phyloP scores from a whole-genome alignment of 202 grass and related monocot species.

The Setaria italica region DNA sequence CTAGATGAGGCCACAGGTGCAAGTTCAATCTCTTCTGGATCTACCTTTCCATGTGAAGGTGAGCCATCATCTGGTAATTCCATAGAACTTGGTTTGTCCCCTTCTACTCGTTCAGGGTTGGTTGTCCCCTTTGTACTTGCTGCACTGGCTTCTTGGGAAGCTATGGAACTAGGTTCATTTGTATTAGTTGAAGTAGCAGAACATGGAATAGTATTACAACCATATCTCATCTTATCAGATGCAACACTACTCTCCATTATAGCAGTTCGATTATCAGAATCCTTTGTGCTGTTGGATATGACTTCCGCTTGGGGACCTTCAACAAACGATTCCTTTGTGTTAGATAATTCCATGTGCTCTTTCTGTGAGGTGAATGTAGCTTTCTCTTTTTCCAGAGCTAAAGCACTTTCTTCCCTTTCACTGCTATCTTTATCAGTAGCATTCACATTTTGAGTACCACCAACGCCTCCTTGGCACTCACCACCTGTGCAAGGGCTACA shows the following conservation, averaged over 20 bases:
- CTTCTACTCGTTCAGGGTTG: constrained; percentile 2
- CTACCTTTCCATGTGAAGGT: constrained; percentile 31
- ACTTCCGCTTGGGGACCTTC: constrained; percentile 13
- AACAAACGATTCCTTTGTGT: constrained; percentile 25
- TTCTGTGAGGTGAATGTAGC: constrained; percentile 13
- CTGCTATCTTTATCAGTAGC: constrained; percentile 31
- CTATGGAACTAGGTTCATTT: constrained; percentile 49
- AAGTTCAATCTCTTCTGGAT: constrained; percentile 24
- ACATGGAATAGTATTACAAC: constrained; percentile 13
- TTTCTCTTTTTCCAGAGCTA: constrained; percentile 44
- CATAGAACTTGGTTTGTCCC: constrained; percentile 28
- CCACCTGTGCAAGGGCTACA: constrained; percentile 39
- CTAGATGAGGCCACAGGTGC: constrained; percentile 22
- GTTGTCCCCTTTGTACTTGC: constrained; percentile 40
- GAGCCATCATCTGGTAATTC: constrained; percentile 20
- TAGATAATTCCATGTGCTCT: constrained; percentile 27
- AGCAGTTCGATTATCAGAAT: constrained; percentile 38
- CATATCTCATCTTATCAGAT: constrained; percentile 41
- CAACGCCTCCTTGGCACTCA: constrained; percentile 36
- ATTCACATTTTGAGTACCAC: constrained; percentile 34
- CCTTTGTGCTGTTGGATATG: constrained; percentile 14
- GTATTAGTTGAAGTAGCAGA: constrained; percentile 29
- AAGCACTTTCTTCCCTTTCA: constrained; percentile 40
- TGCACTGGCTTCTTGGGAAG: constrained; percentile 40
- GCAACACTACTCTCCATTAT: neutral